Evolutionary conservation across 768 basidiomycete species (phyloP), one percentile per base, ranked within the genome.

Genomic region (Amylocystis lapponica): DNA sequence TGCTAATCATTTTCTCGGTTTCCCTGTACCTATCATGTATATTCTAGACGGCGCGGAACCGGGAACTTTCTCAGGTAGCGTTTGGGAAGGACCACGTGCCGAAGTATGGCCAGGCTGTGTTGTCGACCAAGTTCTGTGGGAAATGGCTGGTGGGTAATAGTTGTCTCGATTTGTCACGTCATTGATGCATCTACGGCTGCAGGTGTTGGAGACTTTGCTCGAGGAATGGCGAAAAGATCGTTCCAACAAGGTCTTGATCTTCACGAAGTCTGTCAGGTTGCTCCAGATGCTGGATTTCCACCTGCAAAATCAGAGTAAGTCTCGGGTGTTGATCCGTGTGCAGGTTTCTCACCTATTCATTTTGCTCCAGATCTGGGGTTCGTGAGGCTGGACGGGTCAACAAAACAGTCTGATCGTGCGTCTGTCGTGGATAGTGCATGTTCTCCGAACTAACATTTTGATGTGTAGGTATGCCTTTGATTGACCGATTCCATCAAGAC

Each of bases 251-350:
- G 90, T 96, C 30, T 70, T 97, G 32, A 81, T 97, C 45, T 97
- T 97, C 64, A 93, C 92, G 3, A 92, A 92, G 60, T 86, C 89
- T 1, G 88, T 94, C 43, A 91, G 93, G 59, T 66, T 97, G 20
- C 69, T 97, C 11, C 83, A 86, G 14, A 90, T 93, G 81, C 64
- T 96, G 21, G 78, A 85, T 27, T 84, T 78, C 53, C 85, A 88
- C 59, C 72, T 93, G 11, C 68, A 67, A n/a, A 66, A 64, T 9
- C 66, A 66, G 57, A 64, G 86, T 84, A 32, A 36, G 68, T 54
- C 8, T 44, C 36, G 75, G 67, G 31, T 4, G 0, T 26, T 6
- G 25, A n/a, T 38, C 17, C 31, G n/a, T 33, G 31, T 7, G 7
- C 22, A 29, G 11, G 5, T 40, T 40, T 5, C 26, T 10, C 6